Evolutionary conservation across 2,329 filamentous ascomycete species (phyloP), one percentile per base, ranked within the genome.

Genomic region (Scedosporium aurantiacum): DNA sequence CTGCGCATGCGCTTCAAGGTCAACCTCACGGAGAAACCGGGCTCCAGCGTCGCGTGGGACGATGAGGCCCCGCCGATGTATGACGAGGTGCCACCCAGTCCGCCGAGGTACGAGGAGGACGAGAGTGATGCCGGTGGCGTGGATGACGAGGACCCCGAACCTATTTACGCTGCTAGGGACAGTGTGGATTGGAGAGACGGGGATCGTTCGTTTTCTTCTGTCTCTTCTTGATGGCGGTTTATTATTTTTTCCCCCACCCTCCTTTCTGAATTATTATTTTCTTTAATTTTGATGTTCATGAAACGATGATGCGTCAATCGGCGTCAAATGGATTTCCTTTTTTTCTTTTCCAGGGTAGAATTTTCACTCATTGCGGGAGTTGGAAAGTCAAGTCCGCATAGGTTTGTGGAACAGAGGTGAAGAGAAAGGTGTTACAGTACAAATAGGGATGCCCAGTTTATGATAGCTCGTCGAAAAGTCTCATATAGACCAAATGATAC

Each of bases 1-100:
- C 79, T 99, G 63, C 84, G 93, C 66, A 97, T 96, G 82, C 90
- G 96, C 72, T 97, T 97, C 77, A 85, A 83, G 68, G 80, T 94
- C 60, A 79, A 85, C 62, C 81, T 97, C 61, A 97, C 92, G 3
- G 89, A 96, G 75, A 84, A 90, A 63, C 83, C 84, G 21, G 93
- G 93, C 18, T 82, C 96, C 71, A 92, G 93, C 58, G 92, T 99
- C 68, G 90, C 89, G 67, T 99, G 94, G 93, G 93, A 97, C 67
- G 93, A 97, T 74, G 93, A 99, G 77, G 86, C 90, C 69, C 93
- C 93, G 12, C 93, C 93, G 0, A 84, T 95, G 66, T 99, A 99
- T 75, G 88, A 94, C 73, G 91, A 97, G 70, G 91, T 97, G 50
- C 92, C 93, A 0, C 87, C 85, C 2, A 91, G 88, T 68, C 93